Conservation (phyloP, 2,329 filamentous ascomycete species). For the Cladophialophora immunda region DNA sequence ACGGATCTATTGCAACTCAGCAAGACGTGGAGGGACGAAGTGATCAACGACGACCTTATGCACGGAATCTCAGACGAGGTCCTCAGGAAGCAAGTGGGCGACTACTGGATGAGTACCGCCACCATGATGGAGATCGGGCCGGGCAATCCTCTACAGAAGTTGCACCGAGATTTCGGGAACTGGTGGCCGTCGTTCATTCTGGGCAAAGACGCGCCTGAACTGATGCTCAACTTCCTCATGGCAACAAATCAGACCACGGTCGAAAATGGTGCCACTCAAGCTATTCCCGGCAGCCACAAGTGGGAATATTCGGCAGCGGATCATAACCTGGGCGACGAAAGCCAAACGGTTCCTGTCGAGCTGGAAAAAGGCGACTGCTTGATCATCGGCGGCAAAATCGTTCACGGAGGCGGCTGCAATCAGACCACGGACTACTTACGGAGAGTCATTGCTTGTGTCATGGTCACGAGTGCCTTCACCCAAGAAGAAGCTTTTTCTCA, state of each 20-base stretch:
- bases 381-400: not conserved
- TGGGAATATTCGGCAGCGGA: not conserved
- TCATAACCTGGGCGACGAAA: not conserved
- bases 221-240: not conserved
- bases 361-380: not conserved
- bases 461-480: not conserved
- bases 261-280: not conserved
- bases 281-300: not conserved
- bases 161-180: not conserved
- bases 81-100: not conserved
- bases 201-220: not conserved
- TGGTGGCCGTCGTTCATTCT: not conserved
- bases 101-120: not conserved
- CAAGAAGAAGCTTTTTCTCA: not conserved
- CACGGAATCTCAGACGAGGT: not conserved
- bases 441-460: not conserved
- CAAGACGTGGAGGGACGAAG: not conserved
- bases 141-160: not conserved
- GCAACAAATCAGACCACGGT: not conserved
- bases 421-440: not conserved
- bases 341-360: not conserved
- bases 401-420: not conserved
- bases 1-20: slow-evolving; percentile 1
- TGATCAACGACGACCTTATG: not conserved
- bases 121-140: not conserved